phyloP scores from a whole-genome alignment of 306 rosid species.

The Parietaria judaica region DNA sequence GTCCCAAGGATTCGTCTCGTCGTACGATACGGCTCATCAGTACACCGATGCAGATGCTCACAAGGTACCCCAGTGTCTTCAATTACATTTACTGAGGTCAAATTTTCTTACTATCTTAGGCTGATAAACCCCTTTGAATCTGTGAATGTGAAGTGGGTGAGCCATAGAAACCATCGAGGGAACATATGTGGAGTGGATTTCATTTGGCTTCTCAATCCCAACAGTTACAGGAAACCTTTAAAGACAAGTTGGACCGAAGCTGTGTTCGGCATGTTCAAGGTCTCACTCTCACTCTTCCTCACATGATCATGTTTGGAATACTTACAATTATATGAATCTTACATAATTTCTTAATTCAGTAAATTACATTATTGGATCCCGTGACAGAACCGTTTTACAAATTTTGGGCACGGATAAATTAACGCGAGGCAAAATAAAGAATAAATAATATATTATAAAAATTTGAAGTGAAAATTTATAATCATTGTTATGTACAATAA shows the following conservation, averaged over 20 bases:
- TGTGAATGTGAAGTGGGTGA: constrained; percentile 63
- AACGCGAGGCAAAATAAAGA: no score
- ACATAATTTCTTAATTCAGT: no score
- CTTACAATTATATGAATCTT: no score
- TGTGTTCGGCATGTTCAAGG: constrained; percentile 83
- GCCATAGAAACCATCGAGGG: constrained; percentile 94
- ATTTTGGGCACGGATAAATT: no score
- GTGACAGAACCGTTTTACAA: no score
- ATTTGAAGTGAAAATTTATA: no score
- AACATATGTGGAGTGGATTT: constrained; percentile 95
- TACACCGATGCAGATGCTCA: constrained; percentile 85
- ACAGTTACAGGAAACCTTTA: constrained; percentile 53
- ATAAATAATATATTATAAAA: no score
- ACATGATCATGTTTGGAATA: not conserved
- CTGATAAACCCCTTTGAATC: not conserved
- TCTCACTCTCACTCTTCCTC: constrained; percentile 16
- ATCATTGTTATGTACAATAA: no score
- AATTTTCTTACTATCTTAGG: not conserved
- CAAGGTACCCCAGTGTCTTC: constrained; percentile 42
- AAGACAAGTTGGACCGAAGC: constrained; percentile 79
- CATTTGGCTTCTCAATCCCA: constrained; percentile 87
- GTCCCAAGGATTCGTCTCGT: constrained; percentile 86
- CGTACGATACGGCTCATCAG: constrained; percentile 91
- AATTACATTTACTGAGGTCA: not conserved
- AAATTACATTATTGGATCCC: not conserved